Percentiles rank a stretch among this genome's conserved stretches.
phyloP scores from a whole-genome alignment of 352 stramenopile genomes.

The Vaucheria bursata region DNA sequence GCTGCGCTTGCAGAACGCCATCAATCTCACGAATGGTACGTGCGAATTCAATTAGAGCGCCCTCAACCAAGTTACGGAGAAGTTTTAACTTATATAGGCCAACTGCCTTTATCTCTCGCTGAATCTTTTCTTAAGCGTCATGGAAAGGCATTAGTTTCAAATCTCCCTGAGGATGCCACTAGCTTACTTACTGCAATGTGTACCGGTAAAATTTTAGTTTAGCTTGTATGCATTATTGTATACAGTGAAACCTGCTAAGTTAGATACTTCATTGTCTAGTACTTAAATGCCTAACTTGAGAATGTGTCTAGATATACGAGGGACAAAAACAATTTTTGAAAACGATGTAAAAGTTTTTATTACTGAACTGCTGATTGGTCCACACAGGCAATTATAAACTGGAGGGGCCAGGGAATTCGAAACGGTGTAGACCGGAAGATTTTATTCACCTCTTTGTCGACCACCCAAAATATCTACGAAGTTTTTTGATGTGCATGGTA shows the following conservation, averaged over 20 bases:
- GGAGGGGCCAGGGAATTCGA: not conserved
- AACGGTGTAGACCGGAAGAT: constrained; percentile 49
- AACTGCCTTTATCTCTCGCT: not conserved
- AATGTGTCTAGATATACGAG: too few relatives aligned
- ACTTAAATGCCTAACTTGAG: too few relatives aligned
- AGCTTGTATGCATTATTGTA: too few relatives aligned
- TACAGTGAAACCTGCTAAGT: too few relatives aligned
- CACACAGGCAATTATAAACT: not conserved
- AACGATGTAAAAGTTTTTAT: not conserved
- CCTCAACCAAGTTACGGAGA: constrained; percentile 70
- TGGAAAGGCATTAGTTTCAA: constrained; percentile 71
- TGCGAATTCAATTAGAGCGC: constrained; percentile 80
- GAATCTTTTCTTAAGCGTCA: constrained; percentile 66
- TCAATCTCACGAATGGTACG: constrained; percentile 75
- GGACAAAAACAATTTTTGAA: too few relatives aligned
- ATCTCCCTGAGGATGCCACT: constrained; percentile 71
- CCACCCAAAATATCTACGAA: constrained; percentile 69
- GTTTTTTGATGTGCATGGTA: constrained; percentile 53
- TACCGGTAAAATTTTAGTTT: too few relatives aligned
- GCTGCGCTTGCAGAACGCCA: constrained; percentile 62
- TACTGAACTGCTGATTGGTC: not conserved
- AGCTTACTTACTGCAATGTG: constrained; percentile 77
- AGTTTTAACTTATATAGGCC: constrained; percentile 72
- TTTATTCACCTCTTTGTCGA: constrained; percentile 84
- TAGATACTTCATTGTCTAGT: too few relatives aligned